Evolutionary conservation across 2,329 filamentous ascomycete species (phyloP).

Genomic region (Penicillium brevicompactum): DNA sequence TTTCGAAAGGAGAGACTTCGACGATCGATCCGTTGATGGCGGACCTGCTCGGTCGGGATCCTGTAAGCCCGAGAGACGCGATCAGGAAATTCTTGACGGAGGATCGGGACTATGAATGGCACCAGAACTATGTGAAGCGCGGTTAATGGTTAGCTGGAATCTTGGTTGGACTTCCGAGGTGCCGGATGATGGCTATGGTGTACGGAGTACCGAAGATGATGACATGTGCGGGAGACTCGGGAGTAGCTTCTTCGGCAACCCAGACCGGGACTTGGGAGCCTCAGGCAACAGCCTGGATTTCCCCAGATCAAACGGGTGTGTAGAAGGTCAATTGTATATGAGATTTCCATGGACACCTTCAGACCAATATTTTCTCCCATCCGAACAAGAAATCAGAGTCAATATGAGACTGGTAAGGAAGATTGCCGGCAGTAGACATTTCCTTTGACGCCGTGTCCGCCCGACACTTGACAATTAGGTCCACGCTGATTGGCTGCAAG

Average conservation of each 20-base stretch:
- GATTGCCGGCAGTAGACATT: constrained; percentile 11
- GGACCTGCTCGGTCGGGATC: constrained; percentile 48
- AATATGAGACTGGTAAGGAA: background rate
- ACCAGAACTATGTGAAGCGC: constrained; percentile 45
- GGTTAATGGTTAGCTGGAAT: background rate
- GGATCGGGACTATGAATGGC: constrained; percentile 45
- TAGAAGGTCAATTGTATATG: background rate
- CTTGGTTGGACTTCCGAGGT: background rate
- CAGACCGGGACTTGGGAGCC: constrained; percentile 15
- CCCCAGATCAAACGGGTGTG: background rate
- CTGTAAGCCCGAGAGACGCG: constrained; percentile 42
- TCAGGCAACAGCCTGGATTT: constrained; percentile 7
- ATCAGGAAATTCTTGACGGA: constrained; percentile 32
- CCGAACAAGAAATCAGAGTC: background rate
- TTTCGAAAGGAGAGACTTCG: constrained; percentile 47
- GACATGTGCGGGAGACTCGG: constrained; percentile 3
- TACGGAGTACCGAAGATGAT: background rate
- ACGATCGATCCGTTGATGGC: constrained; percentile 46
- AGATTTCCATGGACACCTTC: background rate
- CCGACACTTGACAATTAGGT: constrained; percentile 42
- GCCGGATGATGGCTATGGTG: background rate
- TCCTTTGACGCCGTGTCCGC: constrained; percentile 35
- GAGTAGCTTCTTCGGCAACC: constrained; percentile 17
- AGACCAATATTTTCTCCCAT: background rate
- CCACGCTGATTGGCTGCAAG: constrained; percentile 29